phyloP scores from a whole-genome alignment of 257 asterid genomes.

The Nicotiana benthamiana region DNA sequence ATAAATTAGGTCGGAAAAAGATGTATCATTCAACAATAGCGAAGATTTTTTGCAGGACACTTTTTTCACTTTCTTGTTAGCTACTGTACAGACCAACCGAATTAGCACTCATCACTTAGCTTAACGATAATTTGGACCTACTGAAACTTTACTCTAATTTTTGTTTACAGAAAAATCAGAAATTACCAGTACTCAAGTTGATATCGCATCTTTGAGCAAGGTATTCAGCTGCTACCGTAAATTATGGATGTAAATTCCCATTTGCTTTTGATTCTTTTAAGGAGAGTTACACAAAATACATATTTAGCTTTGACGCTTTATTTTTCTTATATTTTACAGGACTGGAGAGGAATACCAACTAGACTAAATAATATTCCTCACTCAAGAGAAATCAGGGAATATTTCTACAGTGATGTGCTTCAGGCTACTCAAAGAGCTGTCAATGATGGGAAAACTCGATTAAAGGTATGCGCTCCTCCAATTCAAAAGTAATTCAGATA shows the following conservation, averaged over 20 bases:
- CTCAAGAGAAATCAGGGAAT: slow-evolving; percentile 88
- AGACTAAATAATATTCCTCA: slow-evolving; percentile 92
- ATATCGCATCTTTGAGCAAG: slow-evolving; percentile 34
- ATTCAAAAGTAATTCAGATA: neutral
- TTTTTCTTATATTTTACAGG: slow-evolving; percentile 40
- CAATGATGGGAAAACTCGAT: slow-evolving; percentile 71
- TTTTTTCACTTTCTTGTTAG: no score
- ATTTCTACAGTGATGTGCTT: slow-evolving; percentile 79
- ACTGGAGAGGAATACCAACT: slow-evolving; percentile 96
- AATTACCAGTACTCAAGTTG: slow-evolving; percentile 21
- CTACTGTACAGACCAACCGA: no score
- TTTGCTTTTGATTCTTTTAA: neutral
- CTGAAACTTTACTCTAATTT: slow-evolving; percentile 20
- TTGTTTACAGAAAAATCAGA: slow-evolving; percentile 32
- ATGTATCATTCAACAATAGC: no score
- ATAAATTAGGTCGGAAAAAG: slow-evolving; percentile 27
- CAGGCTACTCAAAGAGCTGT: slow-evolving; percentile 78
- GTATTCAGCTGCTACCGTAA: slow-evolving; percentile 17
- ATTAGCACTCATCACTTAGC: no score
- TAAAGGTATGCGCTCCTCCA: slow-evolving; percentile 37
- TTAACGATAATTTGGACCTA: neutral
- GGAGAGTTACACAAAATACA: neutral
- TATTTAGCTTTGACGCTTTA: neutral
- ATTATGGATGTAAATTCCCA: neutral
- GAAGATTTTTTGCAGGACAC: no score